Percentiles rank a stretch among this genome's conserved stretches.
phyloP scores from a whole-genome alignment of 352 stramenopile species.

The Pythium coloratum region DNA sequence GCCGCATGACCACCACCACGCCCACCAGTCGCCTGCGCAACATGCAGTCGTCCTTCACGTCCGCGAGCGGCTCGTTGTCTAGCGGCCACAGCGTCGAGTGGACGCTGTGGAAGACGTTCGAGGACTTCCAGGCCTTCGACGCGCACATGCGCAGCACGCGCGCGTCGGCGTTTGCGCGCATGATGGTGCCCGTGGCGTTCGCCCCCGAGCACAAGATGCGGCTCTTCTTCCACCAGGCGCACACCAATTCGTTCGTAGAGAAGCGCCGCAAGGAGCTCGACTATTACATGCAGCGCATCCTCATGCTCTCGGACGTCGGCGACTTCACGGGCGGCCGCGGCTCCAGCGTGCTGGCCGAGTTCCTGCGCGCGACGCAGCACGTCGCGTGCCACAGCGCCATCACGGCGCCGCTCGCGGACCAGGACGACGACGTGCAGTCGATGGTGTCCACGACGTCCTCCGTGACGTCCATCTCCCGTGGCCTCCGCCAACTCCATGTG shows the following conservation, averaged over 20 bases:
- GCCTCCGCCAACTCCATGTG: slow-evolving; percentile 40
- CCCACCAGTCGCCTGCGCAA: slow-evolving; percentile 1
- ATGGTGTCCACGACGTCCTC: slow-evolving; percentile 23
- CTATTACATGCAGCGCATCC: slow-evolving; percentile 83
- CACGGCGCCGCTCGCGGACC: slow-evolving; percentile 24
- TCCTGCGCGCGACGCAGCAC: slow-evolving; percentile 49
- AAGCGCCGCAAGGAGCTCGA: slow-evolving; percentile 77
- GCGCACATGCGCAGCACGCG: slow-evolving; percentile 50
- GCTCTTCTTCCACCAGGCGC: slow-evolving; percentile 75
- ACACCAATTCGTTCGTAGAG: slow-evolving; percentile 67
- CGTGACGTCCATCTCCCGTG: slow-evolving; percentile 15
- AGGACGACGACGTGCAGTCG: slow-evolving; percentile 19
- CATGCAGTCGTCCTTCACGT: slow-evolving; percentile 11
- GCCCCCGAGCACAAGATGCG: slow-evolving; percentile 65
- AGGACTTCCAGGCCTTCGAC: slow-evolving; percentile 79
- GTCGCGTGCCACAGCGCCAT: slow-evolving; percentile 25
- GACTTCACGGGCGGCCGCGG: slow-evolving; percentile 55
- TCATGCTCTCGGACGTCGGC: slow-evolving; percentile 67
- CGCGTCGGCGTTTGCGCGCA: slow-evolving; percentile 63
- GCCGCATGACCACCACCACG: slow-evolving; percentile 11
- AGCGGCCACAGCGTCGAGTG: slow-evolving; percentile 42
- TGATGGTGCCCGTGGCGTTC: slow-evolving; percentile 85
- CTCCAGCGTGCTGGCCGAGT: slow-evolving; percentile 63
- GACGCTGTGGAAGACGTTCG: slow-evolving; percentile 80
- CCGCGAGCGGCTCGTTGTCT: neutral